Base-by-base conservation (phyloP, 805 yeast species). In the Wickerhamomyces bovis region DNA sequence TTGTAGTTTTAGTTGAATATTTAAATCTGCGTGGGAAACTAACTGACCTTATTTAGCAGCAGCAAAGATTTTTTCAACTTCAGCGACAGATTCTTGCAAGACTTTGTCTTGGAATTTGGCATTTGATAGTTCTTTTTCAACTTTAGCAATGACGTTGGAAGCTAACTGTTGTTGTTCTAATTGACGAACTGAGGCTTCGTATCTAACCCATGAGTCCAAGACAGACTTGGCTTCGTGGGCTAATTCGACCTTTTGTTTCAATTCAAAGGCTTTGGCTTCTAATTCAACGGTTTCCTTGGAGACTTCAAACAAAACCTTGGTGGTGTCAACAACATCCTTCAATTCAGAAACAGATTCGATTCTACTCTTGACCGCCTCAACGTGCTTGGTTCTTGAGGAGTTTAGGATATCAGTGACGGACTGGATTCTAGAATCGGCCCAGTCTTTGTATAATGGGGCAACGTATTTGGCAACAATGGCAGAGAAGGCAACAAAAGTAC, bases 171-270 rank as follows among this genome's bases (percentile, higher is more conserved):
- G 79, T 78, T 94, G 99, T 78, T 94, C 96, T 66, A 81, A 73
- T 77, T 89, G 96, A 77, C 97, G 92, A 58, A 90, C 94, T 68
- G 89, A 89, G 58, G 88, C 85, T 78, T 94, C 99, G 72, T 86
- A 87, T 81, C 98, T 88, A 62, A 90, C 97, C 99, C 99, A 94
- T 15, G 98, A 89, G 74, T 94, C 99, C 67, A 94, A 81, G 51
- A 92, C 96, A 48, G 94, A 74, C 76, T 86, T 89, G 64, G 98
- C 98, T 77, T 89, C 96, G 53, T 75, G 61, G 48, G 95, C 92
- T 57, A 89, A 79, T 53, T 83, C 89, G 57, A 88, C 89, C 66
- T 83, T 72, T 78, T 94, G 99, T 77, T 89, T 85, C 69, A 88
- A 80, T 75, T 87, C 95, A 65, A 90, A 94, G 47, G 92, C 81